Conservation (phyloP, 2,329 filamentous ascomycete genomes). For the Neurospora sp. region DNA sequence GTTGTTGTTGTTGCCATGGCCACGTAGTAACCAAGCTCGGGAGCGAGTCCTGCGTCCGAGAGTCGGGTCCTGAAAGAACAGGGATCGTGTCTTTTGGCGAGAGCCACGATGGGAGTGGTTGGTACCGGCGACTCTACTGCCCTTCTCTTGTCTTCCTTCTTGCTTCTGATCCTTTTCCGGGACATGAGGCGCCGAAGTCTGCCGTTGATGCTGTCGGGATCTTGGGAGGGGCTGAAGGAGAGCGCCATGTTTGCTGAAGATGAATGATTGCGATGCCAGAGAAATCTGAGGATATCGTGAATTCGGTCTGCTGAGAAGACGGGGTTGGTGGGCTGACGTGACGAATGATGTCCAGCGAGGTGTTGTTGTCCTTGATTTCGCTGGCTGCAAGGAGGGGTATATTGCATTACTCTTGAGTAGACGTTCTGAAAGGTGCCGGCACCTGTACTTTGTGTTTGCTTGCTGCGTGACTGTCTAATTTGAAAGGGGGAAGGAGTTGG, state of each 20-base stretch:
- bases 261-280: neutral
- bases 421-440: neutral
- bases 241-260: neutral
- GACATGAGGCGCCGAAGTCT: neutral
- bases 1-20: conserved; percentile 8
- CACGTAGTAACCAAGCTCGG: conserved; percentile 1
- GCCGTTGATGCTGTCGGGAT: neutral
- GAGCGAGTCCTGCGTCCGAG: neutral
- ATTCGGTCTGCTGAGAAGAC: neutral
- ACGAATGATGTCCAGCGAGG: neutral
- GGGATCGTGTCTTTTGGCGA: conserved; percentile 5
- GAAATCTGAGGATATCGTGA: neutral
- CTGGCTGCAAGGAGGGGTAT: neutral
- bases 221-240: neutral
- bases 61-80: conserved; percentile 11
- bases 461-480: neutral
- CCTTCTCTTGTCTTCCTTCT: neutral
- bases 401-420: neutral
- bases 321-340: neutral
- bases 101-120: neutral
- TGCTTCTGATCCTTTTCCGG: neutral
- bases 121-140: neutral
- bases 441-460: neutral
- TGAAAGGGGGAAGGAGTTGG: neutral
- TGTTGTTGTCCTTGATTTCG: neutral